Conservation (phyloP, 2,329 filamentous ascomycete genomes). For the Beauveria sp. region DNA sequence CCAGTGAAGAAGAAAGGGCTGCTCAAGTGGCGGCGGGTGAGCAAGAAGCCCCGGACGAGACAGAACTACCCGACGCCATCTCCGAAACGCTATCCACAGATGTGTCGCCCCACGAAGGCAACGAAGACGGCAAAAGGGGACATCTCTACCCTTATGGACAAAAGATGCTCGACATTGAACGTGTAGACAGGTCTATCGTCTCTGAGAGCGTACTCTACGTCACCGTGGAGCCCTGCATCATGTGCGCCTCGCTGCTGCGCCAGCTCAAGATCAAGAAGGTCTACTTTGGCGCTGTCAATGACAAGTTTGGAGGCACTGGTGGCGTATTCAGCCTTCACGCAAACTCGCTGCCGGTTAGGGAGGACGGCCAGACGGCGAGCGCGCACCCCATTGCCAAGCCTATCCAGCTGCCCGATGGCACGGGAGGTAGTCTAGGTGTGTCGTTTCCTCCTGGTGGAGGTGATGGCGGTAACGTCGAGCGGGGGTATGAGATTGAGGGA, state of each 20-base stretch:
- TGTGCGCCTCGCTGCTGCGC: constrained; percentile 89
- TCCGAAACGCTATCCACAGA: constrained; percentile 18
- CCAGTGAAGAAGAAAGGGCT: constrained; percentile 20
- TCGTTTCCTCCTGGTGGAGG: constrained; percentile 34
- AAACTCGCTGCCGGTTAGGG: constrained; percentile 40
- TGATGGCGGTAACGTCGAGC: constrained; percentile 64
- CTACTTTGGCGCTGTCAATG: constrained; percentile 92
- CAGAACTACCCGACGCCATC: constrained; percentile 2
- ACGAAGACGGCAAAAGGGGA: constrained; percentile 46
- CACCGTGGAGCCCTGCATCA: constrained; percentile 96
- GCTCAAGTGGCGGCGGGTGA: constrained; percentile 9
- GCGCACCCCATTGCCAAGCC: constrained; percentile 30
- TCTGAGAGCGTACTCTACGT: constrained; percentile 77
- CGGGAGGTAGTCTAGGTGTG: constrained; percentile 25
- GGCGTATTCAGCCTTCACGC: constrained; percentile 83
- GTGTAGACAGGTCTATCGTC: constrained; percentile 61
- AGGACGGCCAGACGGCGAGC: constrained; percentile 31
- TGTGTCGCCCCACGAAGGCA: constrained; percentile 32
- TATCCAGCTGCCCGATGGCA: constrained; percentile 29
- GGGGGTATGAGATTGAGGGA: constrained; percentile 73
- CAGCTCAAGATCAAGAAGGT: constrained; percentile 85
- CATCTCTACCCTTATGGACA: constrained; percentile 56
- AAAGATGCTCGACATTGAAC: constrained; percentile 45
- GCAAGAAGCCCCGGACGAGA: background rate
- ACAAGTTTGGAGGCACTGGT: constrained; percentile 93